Base-by-base conservation (phyloP, 2,329 filamentous ascomycete genomes). In the Cercospora zeae-maydis region DNA sequence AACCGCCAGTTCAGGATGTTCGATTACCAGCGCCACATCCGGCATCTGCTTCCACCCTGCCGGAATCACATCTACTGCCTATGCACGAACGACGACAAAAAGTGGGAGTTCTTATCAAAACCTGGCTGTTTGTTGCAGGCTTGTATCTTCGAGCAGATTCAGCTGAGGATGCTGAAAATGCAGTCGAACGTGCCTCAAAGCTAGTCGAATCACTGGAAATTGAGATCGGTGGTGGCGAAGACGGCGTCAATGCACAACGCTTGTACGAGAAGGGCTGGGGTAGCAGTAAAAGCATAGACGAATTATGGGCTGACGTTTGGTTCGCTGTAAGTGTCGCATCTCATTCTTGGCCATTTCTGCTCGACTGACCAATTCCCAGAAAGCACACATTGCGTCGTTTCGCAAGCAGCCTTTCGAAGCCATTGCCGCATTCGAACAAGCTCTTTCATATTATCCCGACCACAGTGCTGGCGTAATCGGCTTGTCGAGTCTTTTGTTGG, bases 121-220 rank as follows among this genome's bases (percentile, higher is more conserved):
- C 97, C 33, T 99, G 95, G 95, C 81, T 97, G 8, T 89, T 95
- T 73, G 92, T 97, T 65, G 89, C 92, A 1, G 89, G 89, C 0
- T 88, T 98, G 67, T 99, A 98, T 74, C 86, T 92, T 30, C 86
- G 92, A 58, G 91, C 93, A 7, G 85, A 84, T 8, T 86, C 96
- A 79, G 86, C 86, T 60, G 88, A 93, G 19, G 93, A 98, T 74
- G 87, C 90, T 11, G 86, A 85, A 69, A 90, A 88, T 58, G 92
- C 93, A 6, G 85, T 93, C 30, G 83, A 86, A 10, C 95, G 98
- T 79, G 95, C 93, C 1, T 83, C 86, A 63, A 90, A 90, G 72
- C 82, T 96, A 36, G 87, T 92, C 1, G 82, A 88, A 67, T 80
- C 78, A 0, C 82, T 96, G 10, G 91, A 96, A 75, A 76, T 80